These are phyloP conservation scores for Peniophora sp. DNA, from an alignment of 1,284 basidiomycete genomes.

Conservation along the genomic window DNA sequence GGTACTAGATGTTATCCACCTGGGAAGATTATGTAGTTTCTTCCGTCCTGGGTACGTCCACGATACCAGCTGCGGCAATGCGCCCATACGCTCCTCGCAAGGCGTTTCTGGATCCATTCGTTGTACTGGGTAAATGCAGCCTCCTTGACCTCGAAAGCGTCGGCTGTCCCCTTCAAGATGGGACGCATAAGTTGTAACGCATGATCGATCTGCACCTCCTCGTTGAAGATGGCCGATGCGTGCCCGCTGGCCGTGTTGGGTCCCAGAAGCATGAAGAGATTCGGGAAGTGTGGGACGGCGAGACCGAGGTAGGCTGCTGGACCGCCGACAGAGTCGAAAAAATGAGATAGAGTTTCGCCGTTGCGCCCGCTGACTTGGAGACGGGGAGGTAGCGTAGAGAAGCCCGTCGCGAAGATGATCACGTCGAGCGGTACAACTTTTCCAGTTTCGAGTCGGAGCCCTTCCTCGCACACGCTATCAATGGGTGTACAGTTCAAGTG, in stretches of 20 bases:
- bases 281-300: conserved; percentile 42
- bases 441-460: conserved; percentile 40
- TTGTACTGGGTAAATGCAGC: conserved; percentile 37
- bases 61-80: conserved; percentile 45
- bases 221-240: conserved; percentile 41
- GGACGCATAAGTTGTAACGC: conserved; percentile 39
- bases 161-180: conserved; percentile 33
- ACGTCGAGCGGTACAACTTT: conserved; percentile 39
- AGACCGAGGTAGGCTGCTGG: conserved; percentile 40
- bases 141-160: conserved; percentile 36
- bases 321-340: conserved; percentile 35
- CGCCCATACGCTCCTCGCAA: conserved; percentile 38
- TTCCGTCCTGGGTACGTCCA: conserved; percentile 22
- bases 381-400: conserved; percentile 18
- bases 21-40: conserved; percentile 39
- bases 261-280: conserved; percentile 36
- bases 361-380: conserved; percentile 27
- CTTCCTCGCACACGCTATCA: conserved; percentile 31
- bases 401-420: conserved; percentile 45
- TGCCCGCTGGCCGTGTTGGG: conserved; percentile 49
- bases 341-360: conserved; percentile 29
- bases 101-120: conserved; percentile 35
- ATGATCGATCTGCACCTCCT: conserved; percentile 42
- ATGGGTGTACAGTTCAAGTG: conserved; percentile 37
- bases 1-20: no score